phyloP scores from a whole-genome alignment of 108 stramenopile species.

The Fistulifera pelliculosa region DNA sequence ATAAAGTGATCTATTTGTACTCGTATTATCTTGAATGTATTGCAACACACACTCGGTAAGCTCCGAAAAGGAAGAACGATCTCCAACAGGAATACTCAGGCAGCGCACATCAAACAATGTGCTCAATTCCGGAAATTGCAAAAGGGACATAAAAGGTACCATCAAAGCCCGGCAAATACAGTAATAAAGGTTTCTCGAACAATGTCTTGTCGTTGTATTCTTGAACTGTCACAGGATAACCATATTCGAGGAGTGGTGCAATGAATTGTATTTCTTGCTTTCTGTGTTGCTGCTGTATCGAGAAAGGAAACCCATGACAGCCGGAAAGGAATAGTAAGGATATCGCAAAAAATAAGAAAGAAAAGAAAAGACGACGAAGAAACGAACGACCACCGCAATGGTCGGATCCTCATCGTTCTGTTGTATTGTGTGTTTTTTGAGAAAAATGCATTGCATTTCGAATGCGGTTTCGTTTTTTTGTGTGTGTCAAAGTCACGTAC shows the following conservation, averaged over 20 bases:
- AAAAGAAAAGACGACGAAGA: no score
- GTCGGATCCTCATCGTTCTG: no score
- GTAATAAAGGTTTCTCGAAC: conserved; percentile 55
- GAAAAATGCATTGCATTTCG: no score
- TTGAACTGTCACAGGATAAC: conserved; percentile 61
- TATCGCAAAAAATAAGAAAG: no score
- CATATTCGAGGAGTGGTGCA: conserved; percentile 66
- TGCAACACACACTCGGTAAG: conserved; percentile 41
- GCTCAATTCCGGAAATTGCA: conserved; percentile 72
- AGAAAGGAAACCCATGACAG: no score
- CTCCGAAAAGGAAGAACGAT: conserved; percentile 75
- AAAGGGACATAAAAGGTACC: conserved; percentile 72
- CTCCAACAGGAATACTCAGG: conserved; percentile 49
- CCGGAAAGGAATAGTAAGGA: no score
- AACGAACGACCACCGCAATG: no score
- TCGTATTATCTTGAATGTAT: conserved; percentile 19
- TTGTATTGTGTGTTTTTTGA: no score
- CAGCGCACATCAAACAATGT: conserved; percentile 76
- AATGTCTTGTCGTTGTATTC: conserved; percentile 29
- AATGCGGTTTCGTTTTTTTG: no score
- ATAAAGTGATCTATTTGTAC: conserved; percentile 34
- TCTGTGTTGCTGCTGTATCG: not conserved
- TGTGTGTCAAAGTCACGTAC: no score
- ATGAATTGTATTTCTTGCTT: conserved; percentile 32
- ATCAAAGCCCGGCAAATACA: conserved; percentile 86